Evolutionary conservation across 2,329 filamentous ascomycete genomes (phyloP).

Genomic region (Escovopsis sp.): DNA sequence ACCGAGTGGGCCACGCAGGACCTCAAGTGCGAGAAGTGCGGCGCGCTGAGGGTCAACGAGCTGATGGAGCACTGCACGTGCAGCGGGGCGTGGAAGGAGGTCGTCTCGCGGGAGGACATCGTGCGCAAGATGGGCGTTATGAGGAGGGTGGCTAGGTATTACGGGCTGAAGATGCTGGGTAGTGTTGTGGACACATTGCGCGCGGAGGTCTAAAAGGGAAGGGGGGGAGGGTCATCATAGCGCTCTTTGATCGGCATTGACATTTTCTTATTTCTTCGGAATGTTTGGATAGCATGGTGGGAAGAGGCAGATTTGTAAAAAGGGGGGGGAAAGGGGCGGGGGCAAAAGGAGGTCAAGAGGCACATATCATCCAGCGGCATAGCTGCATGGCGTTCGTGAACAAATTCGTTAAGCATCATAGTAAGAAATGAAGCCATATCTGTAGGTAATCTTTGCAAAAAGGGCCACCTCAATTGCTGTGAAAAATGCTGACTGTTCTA

Average conservation of each 20-base stretch:
- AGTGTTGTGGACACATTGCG: slow-evolving; percentile 54
- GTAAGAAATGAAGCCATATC: too few species aligned
- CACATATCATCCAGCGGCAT: too few species aligned
- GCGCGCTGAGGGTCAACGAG: slow-evolving; percentile 70
- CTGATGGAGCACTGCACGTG: slow-evolving; percentile 96
- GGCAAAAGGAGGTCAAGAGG: neutral
- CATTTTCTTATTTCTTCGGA: neutral
- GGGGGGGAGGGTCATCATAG: neutral
- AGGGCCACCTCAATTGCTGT: neutral
- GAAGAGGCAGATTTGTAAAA: neutral
- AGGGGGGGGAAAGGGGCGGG: neutral
- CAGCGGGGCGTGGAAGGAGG: slow-evolving; percentile 70
- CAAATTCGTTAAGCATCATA: too few species aligned
- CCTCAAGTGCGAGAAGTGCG: slow-evolving; percentile 59
- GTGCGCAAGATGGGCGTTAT: slow-evolving; percentile 53
- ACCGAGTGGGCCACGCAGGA: slow-evolving; percentile 83
- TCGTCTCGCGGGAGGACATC: slow-evolving; percentile 52
- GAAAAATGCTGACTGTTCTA: neutral
- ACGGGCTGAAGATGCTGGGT: slow-evolving; percentile 67
- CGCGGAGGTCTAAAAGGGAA: slow-evolving; percentile 28
- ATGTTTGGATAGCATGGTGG: neutral
- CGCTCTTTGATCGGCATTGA: neutral
- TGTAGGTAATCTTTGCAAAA: too few species aligned
- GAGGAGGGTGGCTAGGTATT: slow-evolving; percentile 60
- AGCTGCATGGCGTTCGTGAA: neutral